phyloP scores from a whole-genome alignment of 352 stramenopile species.

The Pythium vanterpoolii region DNA sequence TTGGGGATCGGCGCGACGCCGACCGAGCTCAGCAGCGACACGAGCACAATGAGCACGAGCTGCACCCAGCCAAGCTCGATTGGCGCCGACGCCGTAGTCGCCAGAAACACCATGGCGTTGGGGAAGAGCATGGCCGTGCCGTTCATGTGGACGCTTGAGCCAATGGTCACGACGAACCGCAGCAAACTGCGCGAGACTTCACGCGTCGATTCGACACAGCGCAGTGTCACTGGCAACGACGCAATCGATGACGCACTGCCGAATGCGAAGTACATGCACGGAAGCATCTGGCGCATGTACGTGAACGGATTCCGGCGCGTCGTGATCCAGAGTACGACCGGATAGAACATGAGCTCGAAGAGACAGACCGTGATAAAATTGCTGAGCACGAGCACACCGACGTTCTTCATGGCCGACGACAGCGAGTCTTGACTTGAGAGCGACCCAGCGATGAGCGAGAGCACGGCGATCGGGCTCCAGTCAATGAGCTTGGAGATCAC shows the following conservation, averaged over 20 bases:
- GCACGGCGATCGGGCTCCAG: slow-evolving; percentile 60
- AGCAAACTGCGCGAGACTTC: slow-evolving; percentile 54
- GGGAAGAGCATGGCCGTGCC: slow-evolving; percentile 74
- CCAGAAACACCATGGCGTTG: slow-evolving; percentile 62
- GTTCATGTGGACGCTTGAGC: slow-evolving; percentile 73
- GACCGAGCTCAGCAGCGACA: slow-evolving; percentile 61
- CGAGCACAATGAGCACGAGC: slow-evolving; percentile 52
- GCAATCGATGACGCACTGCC: slow-evolving; percentile 65
- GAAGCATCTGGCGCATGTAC: slow-evolving; percentile 64
- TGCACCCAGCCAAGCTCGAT: slow-evolving; percentile 46
- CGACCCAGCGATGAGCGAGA: slow-evolving; percentile 69
- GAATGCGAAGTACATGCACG: slow-evolving; percentile 60
- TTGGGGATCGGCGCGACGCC: slow-evolving; percentile 66
- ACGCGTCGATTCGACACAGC: slow-evolving; percentile 53
- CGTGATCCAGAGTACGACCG: slow-evolving; percentile 41
- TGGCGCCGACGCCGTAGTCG: slow-evolving; percentile 35
- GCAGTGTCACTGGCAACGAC: slow-evolving; percentile 62
- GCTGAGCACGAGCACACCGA: slow-evolving; percentile 55
- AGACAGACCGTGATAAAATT: slow-evolving; percentile 40
- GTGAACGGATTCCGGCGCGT: slow-evolving; percentile 47
- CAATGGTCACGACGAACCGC: slow-evolving; percentile 73
- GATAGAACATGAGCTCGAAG: slow-evolving; percentile 59
- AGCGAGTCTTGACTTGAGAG: slow-evolving; percentile 47
- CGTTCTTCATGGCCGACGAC: slow-evolving; percentile 37
- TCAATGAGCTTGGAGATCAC: slow-evolving; percentile 62